Base-by-base conservation (phyloP, 805 yeast species). In the Yarrowia sp. region DNA sequence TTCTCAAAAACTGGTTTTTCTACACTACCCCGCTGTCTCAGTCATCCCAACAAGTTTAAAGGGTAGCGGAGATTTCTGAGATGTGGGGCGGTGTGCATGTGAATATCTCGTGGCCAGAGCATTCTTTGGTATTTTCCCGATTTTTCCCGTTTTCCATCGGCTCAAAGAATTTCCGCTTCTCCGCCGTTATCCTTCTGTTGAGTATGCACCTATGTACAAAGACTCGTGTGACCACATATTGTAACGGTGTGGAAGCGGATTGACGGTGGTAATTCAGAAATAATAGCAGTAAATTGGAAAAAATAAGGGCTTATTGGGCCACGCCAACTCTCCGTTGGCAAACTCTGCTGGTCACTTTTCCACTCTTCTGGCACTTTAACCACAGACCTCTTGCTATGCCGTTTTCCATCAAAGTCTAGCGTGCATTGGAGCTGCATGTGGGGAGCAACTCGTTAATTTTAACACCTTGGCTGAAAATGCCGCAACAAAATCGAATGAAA, bases 31-130 rank as follows among this genome's bases (percentile, higher is more conserved):
- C 42, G 12, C 56, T 53, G 58, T 53, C 58, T 53, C 43, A 53
- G 35, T n/a, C n/a, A 8, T 53, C 58, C 58, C 58, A 53, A 53
- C 58, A 53, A 53, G 58, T 53, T 53, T 53, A 12, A 16, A 15
- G 15, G 19, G 19, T 35, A 32, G 56, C 56, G 56, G 56, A n/a
- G 56, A 49, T 9, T 19, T 12, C 1, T 12, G 12, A 19, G 32
- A 7, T 12, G 58, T 38, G 58, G 58, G 58, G 58, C 43, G 16
- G 9, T 12, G 3, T 52, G 32, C 58, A 52, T 52, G 58, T 36
- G 58, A 52, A 16, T 36, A n/a, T 8, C 40, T 9, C 14, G 32
- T 26, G 32, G 4, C 0, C 3, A 26, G 0, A 26, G 7, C 3
- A 5, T 0, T 26, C 5, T 26, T 26, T 3, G 26, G n/a, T 5